Evolutionary conservation across 257 asterid genomes (phyloP), one percentile per base, ranked within the genome.

Genomic region (Petunia secreta): DNA sequence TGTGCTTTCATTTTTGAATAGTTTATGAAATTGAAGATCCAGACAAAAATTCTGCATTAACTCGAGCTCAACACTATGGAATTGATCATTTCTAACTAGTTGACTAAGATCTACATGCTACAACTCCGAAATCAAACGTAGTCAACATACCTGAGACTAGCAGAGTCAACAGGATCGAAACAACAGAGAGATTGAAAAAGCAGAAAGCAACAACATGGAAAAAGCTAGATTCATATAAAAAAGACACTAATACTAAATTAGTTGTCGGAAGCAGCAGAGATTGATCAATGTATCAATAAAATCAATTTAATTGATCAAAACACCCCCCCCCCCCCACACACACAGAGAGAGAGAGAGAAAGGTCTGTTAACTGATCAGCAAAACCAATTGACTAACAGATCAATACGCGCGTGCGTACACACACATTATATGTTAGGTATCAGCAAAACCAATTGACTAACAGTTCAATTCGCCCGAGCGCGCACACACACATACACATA

Each of bases 101-200:
- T 73, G 78, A 73, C 62, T 73, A 36, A 73, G 78, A 73, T 73
- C 36, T 46, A 66, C 25, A 25, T 25, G 25, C 25, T 25, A 25
- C 25, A 25, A 25, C 25, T 25, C 25, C 25, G 25, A 25, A 25
- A 25, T 25, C 25, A 25, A 25, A 40, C 37, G 6, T 3, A 66
- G 75, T 66, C 53, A 66, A 40, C 50, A 66, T 15, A 66, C 0
- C 15, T 2, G 2, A 57, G 36, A 3, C 62, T 3, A 14, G 25
- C 7, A 55, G 60, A 55, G 60, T 1, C 55, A 50, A 7, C 11
- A 7, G 15, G 2, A 3, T 11, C 60, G 15, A 55, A 55, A 15
- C 62, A 58, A 14, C 57, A 11, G 57, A 52, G 14, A 52, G 0
- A 52, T 2, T 8, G 57, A 52, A 52, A 3, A 8, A 52, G 14